phyloP scores from a whole-genome alignment of 768 basidiomycete species.

The Sporobolomyces pararoseus region DNA sequence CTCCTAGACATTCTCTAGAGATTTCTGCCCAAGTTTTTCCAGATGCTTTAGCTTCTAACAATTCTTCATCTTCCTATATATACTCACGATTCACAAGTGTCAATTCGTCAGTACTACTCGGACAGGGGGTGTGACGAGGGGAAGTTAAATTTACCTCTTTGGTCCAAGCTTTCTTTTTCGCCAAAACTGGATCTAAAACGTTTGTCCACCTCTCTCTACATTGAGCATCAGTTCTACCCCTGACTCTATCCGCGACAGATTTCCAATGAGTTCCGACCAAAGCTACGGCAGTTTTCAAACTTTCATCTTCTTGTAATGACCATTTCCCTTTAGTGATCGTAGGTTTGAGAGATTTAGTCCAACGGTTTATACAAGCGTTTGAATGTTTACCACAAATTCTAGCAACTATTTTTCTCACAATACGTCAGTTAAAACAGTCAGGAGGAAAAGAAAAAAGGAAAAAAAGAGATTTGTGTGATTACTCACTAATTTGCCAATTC shows the following conservation, averaged over 20 bases:
- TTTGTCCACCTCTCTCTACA: conserved; percentile 42
- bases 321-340: conserved; percentile 32
- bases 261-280: conserved; percentile 26
- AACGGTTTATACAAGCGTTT: conserved; percentile 33
- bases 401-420: conserved; percentile 23
- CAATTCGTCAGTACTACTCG: not conserved
- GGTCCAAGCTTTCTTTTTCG: conserved; percentile 22
- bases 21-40: conserved; percentile 30
- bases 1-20: not conserved
- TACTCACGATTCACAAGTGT: not conserved
- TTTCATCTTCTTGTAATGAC: conserved; percentile 28
- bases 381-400: conserved; percentile 1
- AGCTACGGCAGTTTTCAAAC: conserved; percentile 14
- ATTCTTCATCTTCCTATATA: conserved; percentile 20
- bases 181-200: conserved; percentile 17
- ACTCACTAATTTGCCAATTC: conserved; percentile 36
- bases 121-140: not conserved
- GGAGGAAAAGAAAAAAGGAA: not conserved
- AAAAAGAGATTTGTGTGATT: too few species aligned
- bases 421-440: not conserved
- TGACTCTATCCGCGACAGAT: conserved; percentile 5
- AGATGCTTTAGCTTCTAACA: conserved; percentile 16
- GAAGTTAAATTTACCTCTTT: conserved; percentile 30
- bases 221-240: conserved; percentile 36
- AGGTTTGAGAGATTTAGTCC: conserved; percentile 24